Conservation (phyloP, 352 stramenopile species). For the Pythium aquatile region DNA sequence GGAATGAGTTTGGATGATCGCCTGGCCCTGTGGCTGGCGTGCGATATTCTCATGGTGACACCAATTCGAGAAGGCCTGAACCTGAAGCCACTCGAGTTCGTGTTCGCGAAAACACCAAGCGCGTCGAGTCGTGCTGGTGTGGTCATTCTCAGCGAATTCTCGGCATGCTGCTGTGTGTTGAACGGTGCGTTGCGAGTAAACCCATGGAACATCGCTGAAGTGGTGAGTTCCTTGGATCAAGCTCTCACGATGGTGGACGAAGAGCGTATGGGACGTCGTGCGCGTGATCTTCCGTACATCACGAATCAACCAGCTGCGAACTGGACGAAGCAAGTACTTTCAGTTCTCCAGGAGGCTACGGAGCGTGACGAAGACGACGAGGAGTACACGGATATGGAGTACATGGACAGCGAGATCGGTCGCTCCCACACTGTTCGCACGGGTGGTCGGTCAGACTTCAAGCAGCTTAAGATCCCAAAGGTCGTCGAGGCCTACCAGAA, state of each 20-base stretch:
- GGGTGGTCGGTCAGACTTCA: constrained; percentile 73
- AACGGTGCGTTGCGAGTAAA: constrained; percentile 97
- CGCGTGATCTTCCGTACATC: constrained; percentile 96
- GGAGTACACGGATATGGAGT: constrained; percentile 83
- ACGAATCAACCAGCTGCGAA: constrained; percentile 89
- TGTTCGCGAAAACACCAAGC: constrained; percentile 76
- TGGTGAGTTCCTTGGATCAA: constrained; percentile 91
- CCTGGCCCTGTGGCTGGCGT: constrained; percentile 92
- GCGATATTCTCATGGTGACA: constrained; percentile 95
- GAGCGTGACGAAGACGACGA: constrained; percentile 69
- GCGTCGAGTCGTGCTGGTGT: constrained; percentile 84
- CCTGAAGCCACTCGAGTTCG: constrained; percentile 95
- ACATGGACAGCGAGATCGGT: constrained; percentile 85
- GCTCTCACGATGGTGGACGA: constrained; percentile 91
- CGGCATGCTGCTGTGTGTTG: constrained; percentile 93
- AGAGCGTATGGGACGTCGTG: constrained; percentile 88
- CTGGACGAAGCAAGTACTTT: constrained; percentile 96
- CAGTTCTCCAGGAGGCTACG: constrained; percentile 76
- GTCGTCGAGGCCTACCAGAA: constrained; percentile 86
- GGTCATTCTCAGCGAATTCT: constrained; percentile 97
- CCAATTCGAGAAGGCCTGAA: constrained; percentile 98
- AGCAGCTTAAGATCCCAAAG: constrained; percentile 76
- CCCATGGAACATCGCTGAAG: constrained; percentile 95
- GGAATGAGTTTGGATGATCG: constrained; percentile 88
- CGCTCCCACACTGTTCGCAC: constrained; percentile 70